These are phyloP conservation scores for Acer negundo DNA, from an alignment of 345 rosid genomes.

Conservation along the genomic window DNA sequence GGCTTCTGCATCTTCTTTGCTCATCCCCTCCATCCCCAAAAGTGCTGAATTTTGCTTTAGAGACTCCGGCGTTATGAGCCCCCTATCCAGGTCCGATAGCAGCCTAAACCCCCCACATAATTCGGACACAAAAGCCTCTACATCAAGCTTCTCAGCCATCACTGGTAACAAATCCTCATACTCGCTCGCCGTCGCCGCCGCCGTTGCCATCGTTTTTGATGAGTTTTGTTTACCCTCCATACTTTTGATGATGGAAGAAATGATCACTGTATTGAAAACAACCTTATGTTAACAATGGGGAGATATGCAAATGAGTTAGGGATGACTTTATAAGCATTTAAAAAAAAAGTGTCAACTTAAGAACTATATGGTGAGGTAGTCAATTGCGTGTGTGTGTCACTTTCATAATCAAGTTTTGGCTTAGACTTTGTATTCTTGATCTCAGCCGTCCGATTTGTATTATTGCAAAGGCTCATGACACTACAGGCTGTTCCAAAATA, in stretches of 20 bases:
- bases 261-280: background rate
- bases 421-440: background rate
- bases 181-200: constrained; percentile 12
- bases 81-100: constrained; percentile 58
- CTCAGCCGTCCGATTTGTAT: constrained; percentile 15
- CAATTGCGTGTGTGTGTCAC: background rate
- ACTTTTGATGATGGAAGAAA: background rate
- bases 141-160: constrained; percentile 92
- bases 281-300: background rate
- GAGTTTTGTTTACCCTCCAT: constrained; percentile 29
- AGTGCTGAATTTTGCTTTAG: constrained; percentile 63
- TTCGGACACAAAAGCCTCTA: constrained; percentile 73
- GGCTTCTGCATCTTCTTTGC: constrained; percentile 58
- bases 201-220: background rate
- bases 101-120: constrained; percentile 81
- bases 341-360: background rate
- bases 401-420: background rate
- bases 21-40: constrained; percentile 82
- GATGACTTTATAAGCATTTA: constrained; percentile 1
- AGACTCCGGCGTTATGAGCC: constrained; percentile 69
- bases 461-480: background rate
- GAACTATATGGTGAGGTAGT: background rate
- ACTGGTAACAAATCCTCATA: constrained; percentile 75
- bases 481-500: background rate
- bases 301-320: background rate